Base-by-base conservation (phyloP, 139 green algal genomes). In the Coccomyxa sp. region DNA sequence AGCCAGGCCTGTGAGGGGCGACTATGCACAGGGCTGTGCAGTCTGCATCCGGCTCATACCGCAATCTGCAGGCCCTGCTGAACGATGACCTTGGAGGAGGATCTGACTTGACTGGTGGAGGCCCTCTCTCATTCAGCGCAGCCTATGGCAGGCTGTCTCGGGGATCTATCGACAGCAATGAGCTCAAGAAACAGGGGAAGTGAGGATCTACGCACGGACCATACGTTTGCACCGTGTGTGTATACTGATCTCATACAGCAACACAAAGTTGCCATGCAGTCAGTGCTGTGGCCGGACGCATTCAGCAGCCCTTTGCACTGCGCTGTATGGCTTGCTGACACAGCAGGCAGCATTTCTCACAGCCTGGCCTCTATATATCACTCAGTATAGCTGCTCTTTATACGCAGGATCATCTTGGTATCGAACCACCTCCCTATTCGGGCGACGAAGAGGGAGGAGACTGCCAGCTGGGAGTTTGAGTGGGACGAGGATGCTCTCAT, bases 401-500 rank as follows among this genome's bases (percentile, higher is more conserved):
- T 37, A 7, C 18, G 83, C 88, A 95, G 95, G 79, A 70, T 98
- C 8, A 93, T 98, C 27, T 89, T 99, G 58, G 95, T 98, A 4
- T 90, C 89, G 35, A 98, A 98, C 84, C 90, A 97, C 75, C 86
- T 99, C 37, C 95, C 95, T 7, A 75, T 99, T 39, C 84, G 86
- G 0, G 80, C 78, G 1, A 78, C 33, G 27, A 76, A 78, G 27
- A 82, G 82, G 8, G 78, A 77, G 7, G 78, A 41, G 22, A 86
- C 79, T 0, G 55, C n/a, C 9, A 44, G 33, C 22, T 99, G 93
- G 93, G 85, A 88, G 50, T 99, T 99, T 80, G 92, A 96, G 74
- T 95, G 91, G 91, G 94, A 99, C 82, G 91, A 98, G 74, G 96
- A 99, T 81, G 93, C 96, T 8, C 86, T 99, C 31, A 88, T 98